phyloP scores from a whole-genome alignment of 78 protist genomes.

The slime mould (Dictyostelium discoideum) region DNA sequence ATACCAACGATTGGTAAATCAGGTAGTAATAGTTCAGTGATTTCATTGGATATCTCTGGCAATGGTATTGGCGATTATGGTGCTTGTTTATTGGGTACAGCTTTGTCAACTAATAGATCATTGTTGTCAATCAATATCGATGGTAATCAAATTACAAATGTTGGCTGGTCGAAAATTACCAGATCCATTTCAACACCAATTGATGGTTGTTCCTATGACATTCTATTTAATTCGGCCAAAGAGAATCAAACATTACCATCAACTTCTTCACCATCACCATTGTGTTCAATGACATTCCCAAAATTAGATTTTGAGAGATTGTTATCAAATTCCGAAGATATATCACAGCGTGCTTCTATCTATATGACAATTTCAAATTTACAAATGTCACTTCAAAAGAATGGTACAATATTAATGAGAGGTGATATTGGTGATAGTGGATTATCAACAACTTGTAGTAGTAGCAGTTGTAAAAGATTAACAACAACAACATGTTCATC shows the following conservation, averaged over 20 bases:
- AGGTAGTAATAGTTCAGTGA: conserved; percentile 5
- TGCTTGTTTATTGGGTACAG: conserved; percentile 5
- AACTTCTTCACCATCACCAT: neutral
- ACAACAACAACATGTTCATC: neutral
- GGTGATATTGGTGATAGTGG: neutral
- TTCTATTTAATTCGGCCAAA: neutral
- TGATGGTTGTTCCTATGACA: neutral
- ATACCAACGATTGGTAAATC: conserved; percentile 33
- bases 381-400: conserved; percentile 54
- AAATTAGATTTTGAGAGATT: conserved; percentile 27
- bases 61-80: conserved; percentile 61
- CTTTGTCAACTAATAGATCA: conserved; percentile 14
- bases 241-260: conserved; percentile 22
- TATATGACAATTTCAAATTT: conserved; percentile 16
- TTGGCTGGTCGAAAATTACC: conserved; percentile 41
- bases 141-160: conserved; percentile 36
- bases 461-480: neutral
- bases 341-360: neutral
- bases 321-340: conserved; percentile 3
- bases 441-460: neutral
- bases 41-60: conserved; percentile 30
- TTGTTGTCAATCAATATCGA: conserved; percentile 37
- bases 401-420: conserved; percentile 13
- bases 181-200: conserved; percentile 1
- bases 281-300: conserved; percentile 49